Base-by-base conservation (phyloP, 2,329 filamentous ascomycete genomes). In the Penicillium sp. region DNA sequence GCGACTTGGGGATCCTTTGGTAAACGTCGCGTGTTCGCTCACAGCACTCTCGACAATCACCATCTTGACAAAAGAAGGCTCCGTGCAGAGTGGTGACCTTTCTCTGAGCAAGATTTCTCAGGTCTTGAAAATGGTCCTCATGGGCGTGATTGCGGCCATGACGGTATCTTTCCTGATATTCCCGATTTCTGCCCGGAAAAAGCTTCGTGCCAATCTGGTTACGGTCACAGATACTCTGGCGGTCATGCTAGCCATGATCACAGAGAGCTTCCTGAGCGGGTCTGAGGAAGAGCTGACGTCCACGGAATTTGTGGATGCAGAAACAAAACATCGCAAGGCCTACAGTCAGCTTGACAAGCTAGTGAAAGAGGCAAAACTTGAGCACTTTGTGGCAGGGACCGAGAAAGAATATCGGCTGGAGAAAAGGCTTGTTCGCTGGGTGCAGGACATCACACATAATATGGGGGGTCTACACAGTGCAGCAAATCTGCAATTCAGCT, bases 381-480 rank as follows among this genome's bases (percentile, higher is more conserved):
- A 97, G 63, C 87, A 95, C 58, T 95, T 87, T 57, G 71, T 90
- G 2, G 64, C 88, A 4, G 91, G 91, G 2, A 83, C 80, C 2
- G 90, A 95, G 61, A 77, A 77, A 39, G 78, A 91, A 47, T 94
- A 94, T 62, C 75, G 77, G 25, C 76, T 94, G 3, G 87, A 96
- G 57, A 83, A 84, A 50, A 81, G 79, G 16, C 76, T 97, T 3
- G 85, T 91, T 30, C 84, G 87, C 57, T 91, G 87, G 51, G 79
- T 97, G 56, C 87, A 94, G 62, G 82, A 80, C 32, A 75, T 97
- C 18, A 83, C 87, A 4, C 90, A 96, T 62, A 89, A 88, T 50
- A 84, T 96, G 50, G 90, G 91, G 62, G 93, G 91, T 6, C 71
- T 98, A 57, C 79, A 89, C 50, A 95, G 89, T 71, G 89, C 93